Base-by-base conservation (phyloP, 805 yeast species). In the Sugiyamaella mastotermitis region DNA sequence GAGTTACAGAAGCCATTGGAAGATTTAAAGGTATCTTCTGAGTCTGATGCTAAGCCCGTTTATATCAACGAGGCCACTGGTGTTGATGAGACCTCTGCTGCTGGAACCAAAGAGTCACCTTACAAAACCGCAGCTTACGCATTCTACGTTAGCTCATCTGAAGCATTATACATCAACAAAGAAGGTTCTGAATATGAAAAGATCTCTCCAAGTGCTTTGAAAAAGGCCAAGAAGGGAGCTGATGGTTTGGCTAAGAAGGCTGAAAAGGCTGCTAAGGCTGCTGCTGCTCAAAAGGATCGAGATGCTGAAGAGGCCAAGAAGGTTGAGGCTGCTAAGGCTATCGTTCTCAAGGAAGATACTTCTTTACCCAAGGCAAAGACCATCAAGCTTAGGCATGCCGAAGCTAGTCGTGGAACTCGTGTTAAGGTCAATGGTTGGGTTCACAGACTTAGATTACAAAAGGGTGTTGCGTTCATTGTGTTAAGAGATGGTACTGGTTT, bases 151-250 rank as follows among this genome's bases (percentile, higher is more conserved):
- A 82, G 74, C 37, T 74, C 35, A 16, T 27, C 34, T 4, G 46
- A 47, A 47, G 30, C 46, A 70, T 75, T 53, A 57, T 83, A 26
- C 65, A 72, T 31, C 74, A 81, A 27, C 77, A 80, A 79, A 50
- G 66, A 65, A 20, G 85, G 75, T 45, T 82, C 73, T 35, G 75
- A 71, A 28, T 90, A 74, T 58, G 74, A 67, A 50, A 90, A 82
- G 53, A 88, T 94, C 57, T 70, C 87, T 13, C 86, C 95, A 4
- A 79, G 94, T 37, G 97, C 95, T 5, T 66, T 90, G 58, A 92
- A 92, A 68, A 92, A 90, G 66, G 97, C 97, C 52, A 85, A 84
- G 64, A 92, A 92, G 62, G 97, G 95, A 43, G 92, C 83, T 41
- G 97, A 88, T 23, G 90, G 94, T 4, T 68, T 92, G 47, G 85